Percentiles rank a stretch among this genome's conserved stretches.
These are phyloP conservation scores for Solanum pimpinellifolium DNA, from an alignment of 257 asterid species.

Conservation along the genomic window DNA sequence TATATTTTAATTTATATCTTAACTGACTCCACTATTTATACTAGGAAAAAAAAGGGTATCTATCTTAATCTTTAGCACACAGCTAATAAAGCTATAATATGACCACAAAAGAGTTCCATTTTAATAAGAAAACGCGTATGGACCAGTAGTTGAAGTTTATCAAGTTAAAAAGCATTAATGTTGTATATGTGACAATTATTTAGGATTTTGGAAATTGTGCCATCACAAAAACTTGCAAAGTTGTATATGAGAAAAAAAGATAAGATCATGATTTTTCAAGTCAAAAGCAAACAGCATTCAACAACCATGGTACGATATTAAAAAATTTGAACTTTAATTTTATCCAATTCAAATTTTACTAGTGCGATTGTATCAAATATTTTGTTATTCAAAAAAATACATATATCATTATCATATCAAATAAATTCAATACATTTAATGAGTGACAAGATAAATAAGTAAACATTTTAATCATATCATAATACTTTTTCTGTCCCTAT, in stretches of 20 bases:
- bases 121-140: neutral
- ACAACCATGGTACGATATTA: neutral
- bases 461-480: no score
- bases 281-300: neutral
- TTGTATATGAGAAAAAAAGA: neutral
- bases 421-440: neutral
- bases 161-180: neutral
- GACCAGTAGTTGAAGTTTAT: neutral
- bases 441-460: no score
- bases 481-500: no score
- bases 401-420: neutral
- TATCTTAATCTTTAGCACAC: neutral
- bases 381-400: neutral
- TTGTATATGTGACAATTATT: neutral
- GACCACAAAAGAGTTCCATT: neutral
- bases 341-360: no score
- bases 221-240: neutral
- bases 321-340: no score
- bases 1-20: neutral
- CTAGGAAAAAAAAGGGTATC: neutral
- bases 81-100: neutral
- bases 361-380: no score
- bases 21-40: neutral
- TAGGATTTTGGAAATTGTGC: neutral
- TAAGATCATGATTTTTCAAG: neutral